Evolutionary conservation across 164 flowering plant species (phyloP).

Genomic region (Akebia trifoliata): DNA sequence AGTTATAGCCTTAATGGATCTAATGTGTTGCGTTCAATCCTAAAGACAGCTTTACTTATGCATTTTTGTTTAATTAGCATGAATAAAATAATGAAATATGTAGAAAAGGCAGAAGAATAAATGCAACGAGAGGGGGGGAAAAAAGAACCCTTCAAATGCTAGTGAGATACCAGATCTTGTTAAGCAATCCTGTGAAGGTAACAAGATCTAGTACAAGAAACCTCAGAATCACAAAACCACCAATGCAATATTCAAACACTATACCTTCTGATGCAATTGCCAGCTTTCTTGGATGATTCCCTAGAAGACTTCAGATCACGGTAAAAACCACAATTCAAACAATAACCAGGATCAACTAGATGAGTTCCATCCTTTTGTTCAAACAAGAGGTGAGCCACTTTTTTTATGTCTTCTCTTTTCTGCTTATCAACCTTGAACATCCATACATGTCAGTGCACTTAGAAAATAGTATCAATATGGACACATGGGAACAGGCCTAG

Average conservation of each 20-base stretch:
- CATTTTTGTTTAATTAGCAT: too few relatives aligned
- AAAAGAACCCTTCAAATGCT: too few relatives aligned
- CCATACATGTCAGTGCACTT: slow-evolving; percentile 5
- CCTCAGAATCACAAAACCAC: not conserved
- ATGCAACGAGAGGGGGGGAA: too few relatives aligned
- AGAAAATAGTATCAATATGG: not conserved
- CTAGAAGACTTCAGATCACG: slow-evolving; percentile 43
- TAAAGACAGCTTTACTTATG: too few relatives aligned
- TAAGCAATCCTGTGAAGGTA: not conserved
- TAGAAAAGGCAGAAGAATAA: too few relatives aligned
- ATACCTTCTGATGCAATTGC: slow-evolving; percentile 41
- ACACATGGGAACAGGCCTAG: not conserved
- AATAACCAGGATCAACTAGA: slow-evolving; percentile 40
- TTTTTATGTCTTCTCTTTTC: slow-evolving; percentile 21
- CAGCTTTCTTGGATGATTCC: slow-evolving; percentile 32
- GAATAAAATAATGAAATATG: too few relatives aligned
- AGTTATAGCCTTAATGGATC: too few relatives aligned
- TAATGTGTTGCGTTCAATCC: too few relatives aligned
- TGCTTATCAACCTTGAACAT: slow-evolving; percentile 29
- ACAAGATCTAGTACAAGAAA: not conserved
- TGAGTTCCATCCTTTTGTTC: slow-evolving; percentile 14
- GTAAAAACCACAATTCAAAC: slow-evolving; percentile 57
- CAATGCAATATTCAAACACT: not conserved
- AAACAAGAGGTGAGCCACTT: slow-evolving; percentile 34
- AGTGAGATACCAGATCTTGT: not conserved